Evolutionary conservation across 306 rosid species (phyloP).

Genomic region (Medicago arabica): DNA sequence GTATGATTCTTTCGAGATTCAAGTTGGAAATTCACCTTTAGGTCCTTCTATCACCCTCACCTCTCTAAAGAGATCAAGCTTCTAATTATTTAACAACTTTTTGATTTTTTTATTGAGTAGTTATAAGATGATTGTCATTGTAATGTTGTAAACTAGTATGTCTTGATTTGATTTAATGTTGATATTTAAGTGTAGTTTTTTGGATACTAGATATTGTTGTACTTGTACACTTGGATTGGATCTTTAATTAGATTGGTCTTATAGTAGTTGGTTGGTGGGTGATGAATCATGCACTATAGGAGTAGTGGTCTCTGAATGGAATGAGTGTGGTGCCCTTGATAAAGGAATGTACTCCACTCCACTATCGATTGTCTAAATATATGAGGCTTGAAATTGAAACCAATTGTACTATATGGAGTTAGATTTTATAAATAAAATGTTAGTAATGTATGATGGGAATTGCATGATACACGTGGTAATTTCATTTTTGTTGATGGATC

Average conservation of each 20-base stretch:
- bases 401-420: constrained; percentile 16
- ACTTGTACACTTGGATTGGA: too few species aligned
- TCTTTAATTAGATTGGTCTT: not conserved
- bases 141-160: not conserved
- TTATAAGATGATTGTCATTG: not conserved
- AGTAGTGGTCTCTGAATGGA: not conserved
- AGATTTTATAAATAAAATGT: not conserved
- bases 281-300: not conserved
- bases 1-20: constrained; percentile 84
- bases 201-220: too few species aligned
- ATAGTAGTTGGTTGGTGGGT: constrained; percentile 11
- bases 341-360: not conserved
- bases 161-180: not conserved
- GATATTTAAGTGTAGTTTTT: not conserved
- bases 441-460: not conserved
- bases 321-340: not conserved
- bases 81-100: constrained; percentile 41
- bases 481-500: too few species aligned
- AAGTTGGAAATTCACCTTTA: constrained; percentile 63
- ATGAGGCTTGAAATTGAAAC: not conserved
- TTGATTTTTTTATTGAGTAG: not conserved
- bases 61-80: constrained; percentile 80
- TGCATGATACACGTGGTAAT: not conserved
- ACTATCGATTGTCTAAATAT: not conserved
- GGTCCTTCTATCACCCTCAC: constrained; percentile 75